These are phyloP conservation scores for Porphyrellus cyaneotinctus DNA, from an alignment of 768 basidiomycete genomes.

Conservation along the genomic window DNA sequence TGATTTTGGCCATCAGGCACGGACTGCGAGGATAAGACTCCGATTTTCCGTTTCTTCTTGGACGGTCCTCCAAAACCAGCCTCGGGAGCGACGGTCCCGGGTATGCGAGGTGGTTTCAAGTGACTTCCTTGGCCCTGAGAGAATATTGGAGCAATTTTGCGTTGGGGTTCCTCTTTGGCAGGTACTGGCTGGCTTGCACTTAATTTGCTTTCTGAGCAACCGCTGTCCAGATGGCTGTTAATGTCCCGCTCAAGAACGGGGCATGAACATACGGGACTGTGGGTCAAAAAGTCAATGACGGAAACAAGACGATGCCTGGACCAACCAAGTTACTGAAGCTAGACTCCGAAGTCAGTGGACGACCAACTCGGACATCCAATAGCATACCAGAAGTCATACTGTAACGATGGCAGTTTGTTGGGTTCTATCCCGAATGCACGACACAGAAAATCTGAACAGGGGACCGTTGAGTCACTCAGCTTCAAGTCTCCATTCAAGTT, in stretches of 20 bases:
- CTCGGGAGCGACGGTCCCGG: conserved; percentile 12
- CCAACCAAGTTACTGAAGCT: conserved; percentile 25
- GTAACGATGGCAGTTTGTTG: neutral
- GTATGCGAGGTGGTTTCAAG: conserved; percentile 7
- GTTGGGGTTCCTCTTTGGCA: conserved; percentile 14
- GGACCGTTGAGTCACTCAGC: neutral
- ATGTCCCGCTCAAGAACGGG: conserved; percentile 40
- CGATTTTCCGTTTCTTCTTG: conserved; percentile 30
- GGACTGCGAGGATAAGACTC: conserved; percentile 8
- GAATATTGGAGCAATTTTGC: conserved; percentile 43
- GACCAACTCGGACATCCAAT: neutral
- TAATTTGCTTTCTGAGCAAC: conserved; percentile 32
- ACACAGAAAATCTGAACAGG: neutral
- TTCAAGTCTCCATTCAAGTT: no score
- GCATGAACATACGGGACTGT: conserved; percentile 48
- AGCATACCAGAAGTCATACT: conserved; percentile 19
- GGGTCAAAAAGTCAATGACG: neutral
- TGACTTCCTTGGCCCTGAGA: conserved; percentile 17
- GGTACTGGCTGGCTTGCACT: neutral
- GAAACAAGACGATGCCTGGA: neutral
- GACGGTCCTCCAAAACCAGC: conserved; percentile 7
- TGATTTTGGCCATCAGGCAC: conserved; percentile 18
- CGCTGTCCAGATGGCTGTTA: conserved; percentile 50
- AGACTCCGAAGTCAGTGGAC: neutral
- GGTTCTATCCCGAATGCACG: neutral